Percentiles rank a stretch among this genome's conserved stretches.
These are phyloP conservation scores for Trypanosoma platydactyli DNA, from an alignment of 208 protist species.

Conservation along the genomic window DNA sequence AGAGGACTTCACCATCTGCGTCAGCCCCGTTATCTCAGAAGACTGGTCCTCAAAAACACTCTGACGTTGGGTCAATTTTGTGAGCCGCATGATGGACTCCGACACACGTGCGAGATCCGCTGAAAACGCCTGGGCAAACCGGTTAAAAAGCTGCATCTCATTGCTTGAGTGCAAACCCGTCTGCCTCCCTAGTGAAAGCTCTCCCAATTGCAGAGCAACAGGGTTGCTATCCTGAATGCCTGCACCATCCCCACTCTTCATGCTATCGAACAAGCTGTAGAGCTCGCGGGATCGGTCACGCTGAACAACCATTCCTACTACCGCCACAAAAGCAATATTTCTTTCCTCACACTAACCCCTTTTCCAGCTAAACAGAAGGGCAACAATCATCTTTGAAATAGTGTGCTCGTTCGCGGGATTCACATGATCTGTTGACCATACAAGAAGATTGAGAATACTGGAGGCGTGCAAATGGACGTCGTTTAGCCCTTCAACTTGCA, in stretches of 20 bases:
- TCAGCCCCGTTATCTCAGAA: slow-evolving; percentile 71
- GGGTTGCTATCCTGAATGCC: not conserved
- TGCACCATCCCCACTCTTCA: slow-evolving; percentile 2
- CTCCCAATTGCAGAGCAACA: not conserved
- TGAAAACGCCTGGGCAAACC: slow-evolving; percentile 79
- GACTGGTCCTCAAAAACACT: slow-evolving; percentile 91
- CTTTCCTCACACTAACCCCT: not conserved
- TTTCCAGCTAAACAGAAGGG: not conserved
- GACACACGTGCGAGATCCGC: slow-evolving; percentile 77
- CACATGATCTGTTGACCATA: no score
- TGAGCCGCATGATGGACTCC: slow-evolving; percentile 79
- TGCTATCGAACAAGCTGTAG: slow-evolving; percentile 31
- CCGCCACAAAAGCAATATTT: not conserved
- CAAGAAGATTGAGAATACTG: no score
- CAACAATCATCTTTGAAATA: no score
- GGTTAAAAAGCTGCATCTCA: slow-evolving; percentile 81
- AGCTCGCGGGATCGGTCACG: slow-evolving; percentile 42
- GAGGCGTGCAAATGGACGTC: no score
- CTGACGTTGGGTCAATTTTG: slow-evolving; percentile 74
- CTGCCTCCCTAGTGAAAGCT: slow-evolving; percentile 12
- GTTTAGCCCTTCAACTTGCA: no score
- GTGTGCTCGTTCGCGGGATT: no score
- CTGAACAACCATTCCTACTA: slow-evolving; percentile 29
- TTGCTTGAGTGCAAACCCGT: slow-evolving; percentile 52
- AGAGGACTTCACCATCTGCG: slow-evolving; percentile 76